Percentiles rank a stretch among this genome's conserved stretches.
Evolutionary conservation across 2,329 filamentous ascomycete genomes (phyloP).

Genomic region (Alternaria viburni): DNA sequence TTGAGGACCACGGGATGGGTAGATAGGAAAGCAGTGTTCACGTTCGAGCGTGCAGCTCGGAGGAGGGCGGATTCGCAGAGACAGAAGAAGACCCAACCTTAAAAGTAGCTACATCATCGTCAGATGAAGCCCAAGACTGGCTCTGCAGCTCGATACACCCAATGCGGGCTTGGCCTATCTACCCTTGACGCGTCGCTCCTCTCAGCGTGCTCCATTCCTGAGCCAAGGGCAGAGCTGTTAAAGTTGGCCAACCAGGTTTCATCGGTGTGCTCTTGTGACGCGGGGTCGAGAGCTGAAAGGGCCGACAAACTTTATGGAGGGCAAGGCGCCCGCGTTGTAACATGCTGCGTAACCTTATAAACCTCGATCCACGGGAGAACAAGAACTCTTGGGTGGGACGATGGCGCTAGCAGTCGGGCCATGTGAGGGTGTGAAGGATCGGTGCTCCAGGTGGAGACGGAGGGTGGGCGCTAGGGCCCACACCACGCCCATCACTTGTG

Average conservation of each 20-base stretch:
- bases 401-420: not conserved
- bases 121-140: conserved; percentile 21
- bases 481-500: not conserved
- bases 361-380: not conserved
- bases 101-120: conserved; percentile 19
- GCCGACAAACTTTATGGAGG: conserved; percentile 5
- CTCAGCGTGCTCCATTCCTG: conserved; percentile 13
- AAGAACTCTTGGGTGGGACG: not conserved
- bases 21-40: conserved; percentile 8
- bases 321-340: not conserved
- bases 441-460: not conserved
- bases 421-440: not conserved
- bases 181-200: conserved; percentile 7
- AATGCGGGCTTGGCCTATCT: conserved; percentile 18
- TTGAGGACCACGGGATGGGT: not conserved
- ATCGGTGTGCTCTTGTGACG: conserved; percentile 26
- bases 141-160: conserved; percentile 18
- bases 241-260: conserved; percentile 19
- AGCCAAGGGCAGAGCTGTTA: conserved; percentile 18
- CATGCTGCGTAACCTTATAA: conserved; percentile 4
- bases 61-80: conserved; percentile 3
- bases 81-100: not conserved
- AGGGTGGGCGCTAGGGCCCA: not conserved
- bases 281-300: conserved; percentile 17
- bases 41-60: conserved; percentile 1